Evolutionary conservation across 177 flowering plant species (phyloP).

Genomic region (Vitis hybrid): DNA sequence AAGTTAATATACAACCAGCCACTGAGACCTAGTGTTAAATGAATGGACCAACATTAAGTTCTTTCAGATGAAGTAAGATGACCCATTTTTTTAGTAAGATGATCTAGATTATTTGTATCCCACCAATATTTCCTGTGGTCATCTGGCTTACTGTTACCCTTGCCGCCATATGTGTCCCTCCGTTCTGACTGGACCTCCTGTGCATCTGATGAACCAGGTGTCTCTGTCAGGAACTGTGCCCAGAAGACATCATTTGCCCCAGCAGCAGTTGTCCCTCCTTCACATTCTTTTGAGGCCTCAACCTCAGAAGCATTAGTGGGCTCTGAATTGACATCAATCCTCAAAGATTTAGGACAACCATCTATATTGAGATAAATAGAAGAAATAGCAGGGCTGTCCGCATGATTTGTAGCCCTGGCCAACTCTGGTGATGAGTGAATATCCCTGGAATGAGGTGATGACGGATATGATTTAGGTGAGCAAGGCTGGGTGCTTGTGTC

Average conservation of each 20-base stretch:
- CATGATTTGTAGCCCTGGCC: conserved; percentile 14
- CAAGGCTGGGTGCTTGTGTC: conserved; percentile 25
- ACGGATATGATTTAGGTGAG: conserved; percentile 28
- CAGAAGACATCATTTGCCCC: conserved; percentile 57
- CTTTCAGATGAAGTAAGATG: conserved; percentile 28
- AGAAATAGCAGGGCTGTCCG: conserved; percentile 29
- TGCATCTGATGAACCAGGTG: conserved; percentile 29
- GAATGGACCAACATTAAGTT: conserved; percentile 10
- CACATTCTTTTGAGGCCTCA: conserved; percentile 19
- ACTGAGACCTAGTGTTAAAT: neutral
- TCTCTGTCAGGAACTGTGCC: conserved; percentile 59
- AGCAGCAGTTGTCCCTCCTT: neutral
- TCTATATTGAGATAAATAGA: conserved; percentile 23
- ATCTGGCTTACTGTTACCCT: conserved; percentile 12
- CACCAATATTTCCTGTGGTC: conserved; percentile 24
- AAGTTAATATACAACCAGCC: conserved; percentile 14
- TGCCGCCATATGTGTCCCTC: conserved; percentile 18
- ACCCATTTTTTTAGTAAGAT: conserved; percentile 22
- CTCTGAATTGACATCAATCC: conserved; percentile 33
- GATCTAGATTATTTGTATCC: conserved; percentile 23
- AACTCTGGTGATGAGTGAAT: conserved; percentile 34
- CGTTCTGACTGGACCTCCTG: conserved; percentile 38
- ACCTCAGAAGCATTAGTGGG: conserved; percentile 21
- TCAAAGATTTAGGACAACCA: conserved; percentile 20
- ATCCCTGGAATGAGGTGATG: conserved; percentile 39